phyloP scores from a whole-genome alignment of 176 grass and related monocot species.

The Hyparrhenia diplandra region DNA sequence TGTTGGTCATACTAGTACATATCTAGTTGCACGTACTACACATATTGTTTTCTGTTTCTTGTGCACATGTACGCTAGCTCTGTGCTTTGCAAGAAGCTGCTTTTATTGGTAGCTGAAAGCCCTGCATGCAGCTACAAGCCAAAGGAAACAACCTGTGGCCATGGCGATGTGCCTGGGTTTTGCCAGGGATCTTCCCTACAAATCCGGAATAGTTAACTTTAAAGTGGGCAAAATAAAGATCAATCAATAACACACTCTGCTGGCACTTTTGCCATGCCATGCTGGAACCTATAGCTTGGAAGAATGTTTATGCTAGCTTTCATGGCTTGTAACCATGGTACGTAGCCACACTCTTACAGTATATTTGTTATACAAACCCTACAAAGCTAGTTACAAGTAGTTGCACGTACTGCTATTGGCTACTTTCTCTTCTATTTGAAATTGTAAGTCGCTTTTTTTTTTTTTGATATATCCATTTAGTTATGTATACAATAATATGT shows the following conservation, averaged over 20 bases:
- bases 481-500: too few species aligned
- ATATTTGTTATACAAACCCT: too few species aligned
- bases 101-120: not conserved
- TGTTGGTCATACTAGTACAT: constrained; percentile 5
- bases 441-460: too few species aligned
- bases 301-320: not conserved
- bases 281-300: constrained; percentile 27
- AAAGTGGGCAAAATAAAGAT: not conserved
- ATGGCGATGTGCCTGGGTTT: not conserved
- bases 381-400: too few species aligned
- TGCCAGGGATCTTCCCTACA: constrained; percentile 20
- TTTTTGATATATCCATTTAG: too few species aligned
- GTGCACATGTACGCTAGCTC: constrained; percentile 41
- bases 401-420: too few species aligned
- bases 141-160: constrained; percentile 10
- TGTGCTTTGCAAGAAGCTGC: not conserved
- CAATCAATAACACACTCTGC: not conserved
- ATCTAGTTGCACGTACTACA: constrained; percentile 16
- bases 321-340: constrained; percentile 14
- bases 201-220: not conserved
- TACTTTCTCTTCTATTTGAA: too few species aligned
- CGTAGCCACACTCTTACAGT: too few species aligned
- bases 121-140: not conserved
- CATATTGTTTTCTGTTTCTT: not conserved
- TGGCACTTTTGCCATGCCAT: constrained; percentile 12